phyloP scores from a whole-genome alignment of 2,329 filamentous ascomycete genomes.

The Tolypocladium album region DNA sequence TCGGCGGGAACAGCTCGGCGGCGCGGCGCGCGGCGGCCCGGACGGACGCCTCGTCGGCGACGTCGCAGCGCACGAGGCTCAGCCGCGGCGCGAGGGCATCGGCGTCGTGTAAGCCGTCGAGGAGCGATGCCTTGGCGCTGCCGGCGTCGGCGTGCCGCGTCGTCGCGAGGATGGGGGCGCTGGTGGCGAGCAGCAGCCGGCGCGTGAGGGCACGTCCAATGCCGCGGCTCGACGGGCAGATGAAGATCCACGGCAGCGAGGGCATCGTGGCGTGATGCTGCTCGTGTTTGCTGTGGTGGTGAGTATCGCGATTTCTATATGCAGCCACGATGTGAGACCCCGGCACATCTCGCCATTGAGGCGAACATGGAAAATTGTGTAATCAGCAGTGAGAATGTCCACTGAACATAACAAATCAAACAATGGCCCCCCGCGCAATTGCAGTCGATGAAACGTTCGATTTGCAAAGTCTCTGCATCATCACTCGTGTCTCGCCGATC shows the following conservation, averaged over 20 bases:
- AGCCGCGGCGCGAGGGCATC: conserved; percentile 21
- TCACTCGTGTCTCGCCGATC: neutral
- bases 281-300: neutral
- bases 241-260: conserved; percentile 37
- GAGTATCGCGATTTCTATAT: neutral
- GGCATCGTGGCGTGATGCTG: conserved; percentile 20
- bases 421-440: neutral
- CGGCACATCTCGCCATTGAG: too few species aligned
- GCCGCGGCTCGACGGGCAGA: conserved; percentile 36
- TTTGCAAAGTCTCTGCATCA: neutral
- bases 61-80: conserved; percentile 30
- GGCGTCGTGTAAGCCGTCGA: conserved; percentile 14
- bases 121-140: conserved; percentile 21
- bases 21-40: conserved; percentile 41
- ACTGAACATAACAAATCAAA: neutral
- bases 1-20: conserved; percentile 37
- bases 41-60: conserved; percentile 52
- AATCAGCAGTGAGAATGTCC: neutral
- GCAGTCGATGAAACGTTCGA: neutral
- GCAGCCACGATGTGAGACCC: too few species aligned
- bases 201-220: conserved; percentile 38
- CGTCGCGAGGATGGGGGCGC: conserved; percentile 35
- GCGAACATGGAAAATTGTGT: neutral
- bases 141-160: conserved; percentile 24
- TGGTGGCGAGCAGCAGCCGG: conserved; percentile 35